Base-by-base conservation (phyloP, 2,329 filamentous ascomycete species). In the Colletotrichum aenigma region DNA sequence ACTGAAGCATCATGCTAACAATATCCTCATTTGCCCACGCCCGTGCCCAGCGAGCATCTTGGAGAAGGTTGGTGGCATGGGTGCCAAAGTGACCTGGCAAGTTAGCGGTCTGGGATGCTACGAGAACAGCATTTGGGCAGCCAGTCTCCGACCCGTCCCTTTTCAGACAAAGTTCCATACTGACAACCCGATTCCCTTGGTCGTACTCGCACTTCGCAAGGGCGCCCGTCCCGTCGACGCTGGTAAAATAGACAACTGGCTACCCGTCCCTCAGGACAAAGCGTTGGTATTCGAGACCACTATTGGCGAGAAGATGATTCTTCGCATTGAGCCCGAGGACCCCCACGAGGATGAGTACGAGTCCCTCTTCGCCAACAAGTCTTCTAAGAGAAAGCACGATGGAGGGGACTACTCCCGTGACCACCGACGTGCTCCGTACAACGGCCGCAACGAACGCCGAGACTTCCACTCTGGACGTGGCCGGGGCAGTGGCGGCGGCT, bases 51-150 rank as follows among this genome's bases (percentile, higher is more conserved):
- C 90, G 66, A 91, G 89, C 78, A 93, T 97, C 26, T 87, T 98
- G 36, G 91, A 94, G 68, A 97, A 95, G 83, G 94, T 97, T 13
- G 97, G 97, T 56, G 96, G 96, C 32, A 92, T 98, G 81, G 95
- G 96, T 38, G 93, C 91, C 80, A 96, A 94, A 84, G 90, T 97
- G 85, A 92, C 88, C 55, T 99, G 96, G 95, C 92, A 95, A 83
- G 93, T 98, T 6, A 94, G 92, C 0, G 95, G 93, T 48, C 92
- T 93, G 7, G 95, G 92, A 1, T 92, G 90, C 78, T 92, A 91
- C 78, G 94, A 98, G 76, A 93, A 96, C 82, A 94, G 91, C 79
- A 90, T 98, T 52, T 99, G 96, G 96, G 97, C 96, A 7, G 95
- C 94, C 18, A 90, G 93, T 58, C 91, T 98, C 13, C 89, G 91